Evolutionary conservation across 495 filamentous ascomycete genomes (phyloP).

Genomic region (Xylaria longipes): DNA sequence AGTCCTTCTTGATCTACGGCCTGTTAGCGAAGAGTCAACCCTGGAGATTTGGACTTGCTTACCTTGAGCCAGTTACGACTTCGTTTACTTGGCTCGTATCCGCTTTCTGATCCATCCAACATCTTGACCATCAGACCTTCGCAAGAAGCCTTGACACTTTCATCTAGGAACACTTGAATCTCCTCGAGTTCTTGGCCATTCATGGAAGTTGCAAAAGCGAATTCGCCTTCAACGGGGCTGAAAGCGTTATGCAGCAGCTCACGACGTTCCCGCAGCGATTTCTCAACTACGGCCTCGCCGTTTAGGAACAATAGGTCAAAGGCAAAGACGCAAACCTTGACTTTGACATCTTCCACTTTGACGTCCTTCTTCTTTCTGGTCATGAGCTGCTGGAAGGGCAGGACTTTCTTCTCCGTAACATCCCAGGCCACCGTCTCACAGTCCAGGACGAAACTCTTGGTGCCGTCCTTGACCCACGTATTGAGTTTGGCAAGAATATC

Average conservation of each 20-base stretch:
- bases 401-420: slow-evolving; percentile 84
- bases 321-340: slow-evolving; percentile 97
- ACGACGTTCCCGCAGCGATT: slow-evolving; percentile 83
- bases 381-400: slow-evolving; percentile 98
- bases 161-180: slow-evolving; percentile 90
- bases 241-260: slow-evolving; percentile 79
- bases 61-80: slow-evolving; percentile 98
- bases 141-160: slow-evolving; percentile 90
- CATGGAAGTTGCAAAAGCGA: slow-evolving; percentile 85
- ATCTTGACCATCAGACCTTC: slow-evolving; percentile 99
- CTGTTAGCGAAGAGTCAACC: slow-evolving; percentile 30
- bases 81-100: slow-evolving; percentile 93
- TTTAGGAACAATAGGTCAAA: slow-evolving; percentile 96
- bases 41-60: slow-evolving; percentile 30
- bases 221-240: slow-evolving; percentile 80
- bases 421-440: slow-evolving; percentile 99
- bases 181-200: slow-evolving; percentile 90
- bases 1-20: slow-evolving; percentile 90
- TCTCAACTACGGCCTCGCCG: slow-evolving; percentile 87
- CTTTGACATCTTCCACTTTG: slow-evolving; percentile 93
- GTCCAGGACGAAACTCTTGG: slow-evolving; percentile 93
- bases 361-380: slow-evolving; percentile 97
- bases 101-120: slow-evolving; percentile 88
- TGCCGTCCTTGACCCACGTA: slow-evolving; percentile 86
- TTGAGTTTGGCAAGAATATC: slow-evolving; percentile 88